phyloP scores from a whole-genome alignment of 148 eudicot species.

The Vaccinium corymbosum region DNA sequence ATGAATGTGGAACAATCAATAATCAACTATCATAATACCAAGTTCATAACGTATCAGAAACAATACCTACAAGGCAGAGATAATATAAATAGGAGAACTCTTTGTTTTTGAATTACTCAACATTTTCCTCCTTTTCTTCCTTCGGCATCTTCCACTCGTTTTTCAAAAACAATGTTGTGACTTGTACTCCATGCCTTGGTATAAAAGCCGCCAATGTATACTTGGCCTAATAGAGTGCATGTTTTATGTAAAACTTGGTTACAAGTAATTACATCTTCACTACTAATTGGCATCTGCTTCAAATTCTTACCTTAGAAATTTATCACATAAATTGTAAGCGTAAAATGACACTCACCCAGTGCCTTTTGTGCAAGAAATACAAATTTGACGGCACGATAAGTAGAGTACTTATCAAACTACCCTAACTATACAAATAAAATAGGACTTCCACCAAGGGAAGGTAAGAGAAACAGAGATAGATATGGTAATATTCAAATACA shows the following conservation, averaged over 20 bases:
- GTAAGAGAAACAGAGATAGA: neutral
- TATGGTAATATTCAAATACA: neutral
- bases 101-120: neutral
- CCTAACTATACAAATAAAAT: neutral
- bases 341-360: neutral
- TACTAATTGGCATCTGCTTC: neutral
- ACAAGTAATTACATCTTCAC: neutral
- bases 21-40: neutral
- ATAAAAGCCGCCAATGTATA: neutral
- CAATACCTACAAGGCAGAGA: neutral
- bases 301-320: neutral
- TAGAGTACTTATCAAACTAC: neutral
- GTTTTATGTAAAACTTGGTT: neutral
- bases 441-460: neutral
- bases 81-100: neutral
- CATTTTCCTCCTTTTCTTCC: neutral
- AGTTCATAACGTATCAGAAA: neutral
- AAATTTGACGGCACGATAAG: neutral
- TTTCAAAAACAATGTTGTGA: neutral
- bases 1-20: neutral
- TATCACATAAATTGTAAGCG: neutral
- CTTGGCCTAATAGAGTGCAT: neutral
- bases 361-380: neutral
- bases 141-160: neutral
- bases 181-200: neutral